These are phyloP conservation scores for Rasamsonia emersonii DNA, from an alignment of 2,329 filamentous ascomycete species.

Conservation along the genomic window DNA sequence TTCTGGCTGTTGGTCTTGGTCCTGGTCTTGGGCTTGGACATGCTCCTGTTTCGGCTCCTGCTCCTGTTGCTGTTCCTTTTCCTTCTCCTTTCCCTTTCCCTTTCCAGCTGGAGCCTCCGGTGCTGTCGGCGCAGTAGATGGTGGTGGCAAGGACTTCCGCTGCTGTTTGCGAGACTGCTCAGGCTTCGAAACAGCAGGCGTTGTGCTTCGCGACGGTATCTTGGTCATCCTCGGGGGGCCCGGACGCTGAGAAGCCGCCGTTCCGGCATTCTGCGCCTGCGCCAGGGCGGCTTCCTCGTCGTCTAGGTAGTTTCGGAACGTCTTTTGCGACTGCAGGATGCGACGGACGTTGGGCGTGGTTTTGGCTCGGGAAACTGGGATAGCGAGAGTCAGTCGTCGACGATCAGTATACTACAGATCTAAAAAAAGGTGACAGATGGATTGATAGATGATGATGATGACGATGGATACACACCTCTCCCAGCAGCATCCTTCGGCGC, in stretches of 20 bases:
- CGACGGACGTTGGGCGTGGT: conserved; percentile 39
- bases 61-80: conserved; percentile 8
- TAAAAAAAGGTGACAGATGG: too few species aligned
- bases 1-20: conserved; percentile 3
- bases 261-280: conserved; percentile 12
- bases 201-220: conserved; percentile 17
- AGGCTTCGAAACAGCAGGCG: conserved; percentile 9
- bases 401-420: too few species aligned
- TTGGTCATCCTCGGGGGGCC: conserved; percentile 14
- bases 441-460: too few species aligned
- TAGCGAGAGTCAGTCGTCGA: too few species aligned
- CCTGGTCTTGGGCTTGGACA: conserved; percentile 8
- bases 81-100: background rate
- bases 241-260: conserved; percentile 11
- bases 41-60: conserved; percentile 5
- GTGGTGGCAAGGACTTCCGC: conserved; percentile 9
- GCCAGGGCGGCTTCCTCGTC: conserved; percentile 40
- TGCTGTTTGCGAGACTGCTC: conserved; percentile 12
- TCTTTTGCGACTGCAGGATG: conserved; percentile 41
- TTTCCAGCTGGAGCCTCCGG: conserved; percentile 3
- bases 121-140: conserved; percentile 9
- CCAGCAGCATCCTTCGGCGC: conserved; percentile 27
- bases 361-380: conserved; percentile 29
- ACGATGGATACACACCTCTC: too few species aligned
- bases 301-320: conserved; percentile 43